Percentiles rank a stretch among this genome's conserved stretches.
Conservation (phyloP, 768 basidiomycete genomes). For the Russula dissimulans region DNA sequence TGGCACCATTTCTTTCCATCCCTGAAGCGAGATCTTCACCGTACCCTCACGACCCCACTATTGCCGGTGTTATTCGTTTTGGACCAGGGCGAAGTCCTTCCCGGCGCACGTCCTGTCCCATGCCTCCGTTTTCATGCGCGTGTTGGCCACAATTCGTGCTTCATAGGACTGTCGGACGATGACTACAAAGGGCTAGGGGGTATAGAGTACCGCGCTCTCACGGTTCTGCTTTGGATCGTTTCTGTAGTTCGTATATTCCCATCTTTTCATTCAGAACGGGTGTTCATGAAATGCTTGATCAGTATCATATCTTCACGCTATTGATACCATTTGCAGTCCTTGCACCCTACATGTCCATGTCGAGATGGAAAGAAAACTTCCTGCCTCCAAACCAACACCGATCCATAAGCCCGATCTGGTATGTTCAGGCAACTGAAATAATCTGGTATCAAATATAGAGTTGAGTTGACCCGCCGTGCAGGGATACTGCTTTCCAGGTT, state of each 20-base stretch:
- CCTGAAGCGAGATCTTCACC: conserved; percentile 42
- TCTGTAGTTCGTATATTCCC: conserved; percentile 41
- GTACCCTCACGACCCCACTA: conserved; percentile 66
- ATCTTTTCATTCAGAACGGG: neutral
- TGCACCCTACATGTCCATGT: conserved; percentile 37
- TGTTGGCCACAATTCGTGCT: conserved; percentile 73
- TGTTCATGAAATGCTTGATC: neutral
- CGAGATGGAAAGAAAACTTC: conserved; percentile 32
- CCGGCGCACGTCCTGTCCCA: conserved; percentile 26
- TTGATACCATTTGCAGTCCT: conserved; percentile 36
- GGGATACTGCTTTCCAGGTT: too few relatives aligned
- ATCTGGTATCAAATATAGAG: too few relatives aligned
- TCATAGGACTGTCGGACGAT: conserved; percentile 59
- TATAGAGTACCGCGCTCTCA: conserved; percentile 69
- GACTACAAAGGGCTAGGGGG: conserved; percentile 87
- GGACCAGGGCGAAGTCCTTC: conserved; percentile 11
- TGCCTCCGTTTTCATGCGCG: conserved; percentile 26
- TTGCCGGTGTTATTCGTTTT: conserved; percentile 35
- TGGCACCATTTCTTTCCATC: conserved; percentile 49
- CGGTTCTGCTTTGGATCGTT: conserved; percentile 70
- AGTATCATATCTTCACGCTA: conserved; percentile 41
- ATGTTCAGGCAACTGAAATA: too few relatives aligned
- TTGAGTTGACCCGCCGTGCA: too few relatives aligned
- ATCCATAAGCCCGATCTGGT: conserved; percentile 37
- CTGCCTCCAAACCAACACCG: conserved; percentile 30